phyloP scores from a whole-genome alignment of 305 asterid species.

The Fraxinus ornus region DNA sequence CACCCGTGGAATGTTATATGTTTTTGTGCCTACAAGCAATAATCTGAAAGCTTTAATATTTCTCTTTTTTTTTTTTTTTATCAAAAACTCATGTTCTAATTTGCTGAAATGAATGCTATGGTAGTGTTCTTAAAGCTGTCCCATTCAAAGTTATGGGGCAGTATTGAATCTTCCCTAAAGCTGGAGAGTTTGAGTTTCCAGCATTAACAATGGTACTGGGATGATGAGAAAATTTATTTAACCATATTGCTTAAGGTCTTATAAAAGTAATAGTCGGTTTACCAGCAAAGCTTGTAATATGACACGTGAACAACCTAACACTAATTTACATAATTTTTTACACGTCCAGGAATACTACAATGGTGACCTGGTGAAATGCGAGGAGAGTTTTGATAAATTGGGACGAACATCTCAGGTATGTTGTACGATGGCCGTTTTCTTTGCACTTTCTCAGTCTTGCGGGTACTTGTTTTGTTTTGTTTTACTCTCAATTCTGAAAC shows the following conservation, averaged over 20 bases:
- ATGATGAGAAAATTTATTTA: not conserved
- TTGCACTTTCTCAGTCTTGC: not conserved
- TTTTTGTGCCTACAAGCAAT: not conserved
- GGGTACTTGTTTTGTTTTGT: slow-evolving; percentile 1
- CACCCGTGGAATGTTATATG: not conserved
- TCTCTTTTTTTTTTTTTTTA: not conserved
- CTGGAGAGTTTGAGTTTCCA: not conserved
- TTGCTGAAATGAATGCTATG: not conserved
- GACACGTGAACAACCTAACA: slow-evolving; percentile 3
- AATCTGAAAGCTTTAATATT: not conserved
- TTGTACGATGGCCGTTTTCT: slow-evolving; percentile 20
- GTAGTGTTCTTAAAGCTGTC: slow-evolving; percentile 4
- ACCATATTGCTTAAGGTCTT: not conserved
- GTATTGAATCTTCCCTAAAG: slow-evolving; percentile 4
- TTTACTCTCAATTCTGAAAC: not conserved
- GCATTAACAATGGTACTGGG: not conserved
- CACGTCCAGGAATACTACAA: slow-evolving; percentile 62
- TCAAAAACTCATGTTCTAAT: not conserved
- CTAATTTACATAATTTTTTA: slow-evolving; percentile 12
- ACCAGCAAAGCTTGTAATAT: slow-evolving; percentile 9
- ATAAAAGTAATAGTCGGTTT: not conserved
- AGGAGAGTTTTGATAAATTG: slow-evolving; percentile 74
- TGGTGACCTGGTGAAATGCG: slow-evolving; percentile 78
- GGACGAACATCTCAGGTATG: slow-evolving; percentile 95
- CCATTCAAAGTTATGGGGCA: not conserved